Base-by-base conservation (phyloP, 257 asterid species). In the Cinchona pubescens region DNA sequence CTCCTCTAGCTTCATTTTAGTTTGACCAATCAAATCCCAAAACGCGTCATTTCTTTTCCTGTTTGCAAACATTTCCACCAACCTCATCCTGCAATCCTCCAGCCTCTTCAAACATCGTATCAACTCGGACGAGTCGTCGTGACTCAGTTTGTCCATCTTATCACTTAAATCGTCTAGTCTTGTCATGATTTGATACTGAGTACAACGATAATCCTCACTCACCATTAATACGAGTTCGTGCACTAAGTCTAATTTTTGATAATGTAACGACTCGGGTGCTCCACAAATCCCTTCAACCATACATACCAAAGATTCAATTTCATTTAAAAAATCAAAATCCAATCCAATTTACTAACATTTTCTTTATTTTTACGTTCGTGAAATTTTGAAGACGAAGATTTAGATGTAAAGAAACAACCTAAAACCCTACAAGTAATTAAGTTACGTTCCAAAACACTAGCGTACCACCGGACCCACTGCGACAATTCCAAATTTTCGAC, bases 401-500 rank as follows among this genome's bases (percentile, higher is more conserved):
- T 60, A 10, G 67, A 71, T 56, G 79, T 48, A 61, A 79, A 71
- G 66, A 55, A 79, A 21, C 69, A 62, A 45, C 86, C 80, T 37
- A 82, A 73, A n/a, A 48, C 34, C 76, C 77, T 81, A 2, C 75
- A 65, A 38, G 79, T 79, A 14, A 78, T 78, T 27, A 83, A 23
- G 69, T 75, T 80, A 30, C 72, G 80, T 78, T 85, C 87, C 29
- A 85, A 71, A 18, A 82, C 73, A 16, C 73, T 18, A 53, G 83
- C 85, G 40, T 85, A 85, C 89, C 89, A 85, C 25, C 78, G 75
- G 32, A 85, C 83, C 87, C 85, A 85, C 25, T 32, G 38, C 2
- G 82, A 78, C 0, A 85, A 51, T 43, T 85, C 84, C 58, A 78
- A 69, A 0, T 64, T 69, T 45, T 73, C 82, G 8, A 25, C 35